A percentile compares a stretch with the other conserved stretches of the same genome.
Conservation (phyloP, 345 rosid genomes). For the Bruguiera sexangula region DNA sequence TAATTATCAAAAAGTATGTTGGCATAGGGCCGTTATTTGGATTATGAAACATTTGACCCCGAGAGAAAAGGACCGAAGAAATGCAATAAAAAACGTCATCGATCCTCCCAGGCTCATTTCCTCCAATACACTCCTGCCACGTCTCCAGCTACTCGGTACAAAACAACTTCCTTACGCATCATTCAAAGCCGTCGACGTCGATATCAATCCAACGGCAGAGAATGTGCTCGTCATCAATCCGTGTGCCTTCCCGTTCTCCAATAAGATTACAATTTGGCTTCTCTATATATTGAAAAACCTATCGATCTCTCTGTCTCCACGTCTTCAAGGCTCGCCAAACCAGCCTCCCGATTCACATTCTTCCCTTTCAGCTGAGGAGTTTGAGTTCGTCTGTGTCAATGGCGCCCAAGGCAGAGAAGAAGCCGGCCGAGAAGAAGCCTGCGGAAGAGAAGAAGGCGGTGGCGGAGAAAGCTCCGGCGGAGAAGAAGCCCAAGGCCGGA, state of each 20-base stretch:
- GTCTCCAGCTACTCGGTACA: background rate
- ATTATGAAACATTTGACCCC: background rate
- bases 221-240: conserved; percentile 8
- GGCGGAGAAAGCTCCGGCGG: conserved; percentile 14
- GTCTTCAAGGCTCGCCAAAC: too few relatives aligned
- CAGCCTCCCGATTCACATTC: background rate
- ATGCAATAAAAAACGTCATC: background rate
- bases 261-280: background rate
- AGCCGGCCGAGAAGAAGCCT: conserved; percentile 39
- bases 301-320: too few relatives aligned
- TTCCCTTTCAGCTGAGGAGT: background rate
- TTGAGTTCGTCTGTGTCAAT: background rate
- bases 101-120: background rate
- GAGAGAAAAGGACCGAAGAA: too few relatives aligned
- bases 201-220: background rate
- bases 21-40: background rate
- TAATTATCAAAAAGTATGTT: background rate
- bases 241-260: background rate
- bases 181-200: background rate
- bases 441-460: conserved; percentile 18
- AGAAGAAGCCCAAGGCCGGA: conserved; percentile 22
- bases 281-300: conserved; percentile 1
- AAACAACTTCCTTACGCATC: background rate
- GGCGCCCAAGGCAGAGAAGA: conserved; percentile 57
- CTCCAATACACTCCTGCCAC: background rate